Conservation (phyloP, 768 basidiomycete genomes). For the Fomitopsis serialis region DNA sequence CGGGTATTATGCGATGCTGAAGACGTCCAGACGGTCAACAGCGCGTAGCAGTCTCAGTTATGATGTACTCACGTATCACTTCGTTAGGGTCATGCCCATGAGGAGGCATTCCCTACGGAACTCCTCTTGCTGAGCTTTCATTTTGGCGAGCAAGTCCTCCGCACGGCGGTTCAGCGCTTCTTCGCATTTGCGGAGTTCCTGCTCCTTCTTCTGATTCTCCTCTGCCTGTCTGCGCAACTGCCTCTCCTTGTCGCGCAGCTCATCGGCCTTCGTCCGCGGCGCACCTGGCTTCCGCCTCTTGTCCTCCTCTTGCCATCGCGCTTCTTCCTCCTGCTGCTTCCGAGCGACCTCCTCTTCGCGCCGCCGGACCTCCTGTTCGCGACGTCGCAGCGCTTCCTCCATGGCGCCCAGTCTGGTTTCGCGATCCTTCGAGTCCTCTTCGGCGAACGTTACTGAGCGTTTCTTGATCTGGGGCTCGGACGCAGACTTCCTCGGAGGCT, state of each 20-base stretch:
- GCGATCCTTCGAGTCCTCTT: too few relatives aligned
- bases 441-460: neutral
- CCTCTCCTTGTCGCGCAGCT: slow-evolving; percentile 16
- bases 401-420: too few relatives aligned
- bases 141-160: neutral
- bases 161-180: slow-evolving; percentile 13
- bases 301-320: slow-evolving; percentile 15
- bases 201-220: slow-evolving; percentile 24
- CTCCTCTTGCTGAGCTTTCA: slow-evolving; percentile 1
- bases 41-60: too few relatives aligned
- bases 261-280: slow-evolving; percentile 16
- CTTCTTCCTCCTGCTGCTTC: slow-evolving; percentile 7
- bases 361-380: neutral
- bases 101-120: neutral
- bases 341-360: neutral
- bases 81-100: neutral
- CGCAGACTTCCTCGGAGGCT: neutral
- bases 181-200: slow-evolving; percentile 11
- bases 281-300: slow-evolving; percentile 16
- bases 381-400: neutral
- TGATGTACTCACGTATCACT: neutral
- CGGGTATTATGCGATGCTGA: neutral
- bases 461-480: neutral
- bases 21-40: too few relatives aligned
- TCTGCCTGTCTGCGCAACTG: slow-evolving; percentile 17